These are phyloP conservation scores for Pseudogymnoascus sp. DNA, from an alignment of 2,329 filamentous ascomycete species.

Conservation along the genomic window DNA sequence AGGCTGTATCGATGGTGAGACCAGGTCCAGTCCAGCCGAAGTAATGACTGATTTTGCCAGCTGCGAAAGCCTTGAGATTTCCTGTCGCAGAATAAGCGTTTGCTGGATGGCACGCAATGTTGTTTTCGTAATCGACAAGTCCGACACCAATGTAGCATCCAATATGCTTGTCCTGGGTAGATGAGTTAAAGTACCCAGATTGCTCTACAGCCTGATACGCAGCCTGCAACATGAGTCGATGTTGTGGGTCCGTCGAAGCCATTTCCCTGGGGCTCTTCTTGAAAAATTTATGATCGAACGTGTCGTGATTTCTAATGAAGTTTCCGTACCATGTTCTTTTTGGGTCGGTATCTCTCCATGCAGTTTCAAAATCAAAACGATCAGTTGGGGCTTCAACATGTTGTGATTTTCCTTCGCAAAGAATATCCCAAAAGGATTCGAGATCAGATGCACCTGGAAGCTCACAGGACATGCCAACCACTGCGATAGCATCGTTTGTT, in stretches of 20 bases:
- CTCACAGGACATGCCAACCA: slow-evolving; percentile 30
- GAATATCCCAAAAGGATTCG: slow-evolving; percentile 28
- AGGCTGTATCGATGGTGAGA: slow-evolving; percentile 29
- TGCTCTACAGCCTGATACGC: slow-evolving; percentile 23
- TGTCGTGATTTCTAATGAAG: slow-evolving; percentile 11
- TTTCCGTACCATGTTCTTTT: slow-evolving; percentile 13
- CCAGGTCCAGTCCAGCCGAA: slow-evolving; percentile 33
- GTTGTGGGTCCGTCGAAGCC: slow-evolving; percentile 22
- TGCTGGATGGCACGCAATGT: slow-evolving; percentile 11
- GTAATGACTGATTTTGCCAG: slow-evolving; percentile 28
- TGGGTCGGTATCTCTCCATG: slow-evolving; percentile 21
- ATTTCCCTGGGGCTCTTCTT: neutral
- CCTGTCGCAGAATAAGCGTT: slow-evolving; percentile 15
- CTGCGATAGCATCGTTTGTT: neutral
- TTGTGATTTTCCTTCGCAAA: slow-evolving; percentile 20
- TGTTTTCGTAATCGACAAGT: slow-evolving; percentile 13
- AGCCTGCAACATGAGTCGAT: slow-evolving; percentile 25
- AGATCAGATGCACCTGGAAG: slow-evolving; percentile 28
- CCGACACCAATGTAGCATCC: slow-evolving; percentile 16
- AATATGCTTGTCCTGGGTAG: neutral
- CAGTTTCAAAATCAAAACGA: slow-evolving; percentile 21
- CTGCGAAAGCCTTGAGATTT: slow-evolving; percentile 24
- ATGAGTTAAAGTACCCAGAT: slow-evolving; percentile 18
- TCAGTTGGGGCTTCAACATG: slow-evolving; percentile 24
- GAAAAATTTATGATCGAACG: slow-evolving; percentile 17